These are phyloP conservation scores for Fusarium agapanthi DNA, from an alignment of 2,329 filamentous ascomycete species.

Conservation along the genomic window DNA sequence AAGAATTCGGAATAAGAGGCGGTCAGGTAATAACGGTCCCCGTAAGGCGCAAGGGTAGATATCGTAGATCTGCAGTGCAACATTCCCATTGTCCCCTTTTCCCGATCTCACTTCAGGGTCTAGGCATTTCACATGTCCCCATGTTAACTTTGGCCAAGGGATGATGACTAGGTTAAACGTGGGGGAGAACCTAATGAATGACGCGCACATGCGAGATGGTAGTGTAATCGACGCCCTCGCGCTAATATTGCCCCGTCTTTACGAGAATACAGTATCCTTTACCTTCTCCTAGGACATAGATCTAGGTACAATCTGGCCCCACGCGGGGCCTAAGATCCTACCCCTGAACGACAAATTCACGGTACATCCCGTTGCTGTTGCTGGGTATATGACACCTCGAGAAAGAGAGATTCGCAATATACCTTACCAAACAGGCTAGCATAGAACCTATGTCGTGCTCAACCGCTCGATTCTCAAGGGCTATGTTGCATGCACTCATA, in stretches of 20 bases:
- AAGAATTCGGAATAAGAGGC: background rate
- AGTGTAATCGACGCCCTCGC: slow-evolving; percentile 25
- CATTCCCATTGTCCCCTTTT: slow-evolving; percentile 1
- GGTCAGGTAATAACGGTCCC: background rate
- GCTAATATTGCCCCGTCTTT: slow-evolving; percentile 8
- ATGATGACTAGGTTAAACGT: background rate
- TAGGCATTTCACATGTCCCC: background rate
- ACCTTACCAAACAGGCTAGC: slow-evolving; percentile 13
- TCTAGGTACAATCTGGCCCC: slow-evolving; percentile 29
- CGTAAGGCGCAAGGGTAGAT: background rate
- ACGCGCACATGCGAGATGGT: slow-evolving; percentile 35
- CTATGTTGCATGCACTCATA: background rate
- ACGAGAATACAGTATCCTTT: slow-evolving; percentile 18
- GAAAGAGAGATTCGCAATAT: slow-evolving; percentile 1
- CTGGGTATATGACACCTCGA: slow-evolving; percentile 34
- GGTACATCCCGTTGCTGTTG: background rate
- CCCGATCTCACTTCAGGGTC: slow-evolving; percentile 1
- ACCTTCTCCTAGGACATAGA: background rate
- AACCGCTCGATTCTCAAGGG: background rate
- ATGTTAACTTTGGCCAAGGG: background rate
- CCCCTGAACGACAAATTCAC: background rate
- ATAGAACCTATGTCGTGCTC: background rate
- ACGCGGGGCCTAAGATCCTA: slow-evolving; percentile 11
- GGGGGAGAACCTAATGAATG: slow-evolving; percentile 18
- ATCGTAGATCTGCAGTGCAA: slow-evolving; percentile 8